Conservation (phyloP, 2,329 filamentous ascomycete genomes). For the Volutella citrinella region DNA sequence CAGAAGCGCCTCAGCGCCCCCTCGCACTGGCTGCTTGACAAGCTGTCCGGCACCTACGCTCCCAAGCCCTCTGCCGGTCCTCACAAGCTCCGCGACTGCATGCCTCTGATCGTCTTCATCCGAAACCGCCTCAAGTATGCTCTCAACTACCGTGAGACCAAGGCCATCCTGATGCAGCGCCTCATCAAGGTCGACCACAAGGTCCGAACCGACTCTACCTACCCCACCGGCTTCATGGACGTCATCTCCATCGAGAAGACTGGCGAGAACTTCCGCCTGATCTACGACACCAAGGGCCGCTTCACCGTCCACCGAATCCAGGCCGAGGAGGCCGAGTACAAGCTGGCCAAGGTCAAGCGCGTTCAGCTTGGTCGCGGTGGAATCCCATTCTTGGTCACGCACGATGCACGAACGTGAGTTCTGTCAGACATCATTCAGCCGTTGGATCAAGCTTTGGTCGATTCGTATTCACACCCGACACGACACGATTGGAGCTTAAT, state of each 20-base stretch:
- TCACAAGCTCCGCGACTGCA: constrained; percentile 99
- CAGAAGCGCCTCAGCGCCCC: constrained; percentile 99
- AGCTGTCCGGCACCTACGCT: constrained; percentile 88
- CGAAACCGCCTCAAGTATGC: constrained; percentile 98
- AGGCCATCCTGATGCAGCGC: constrained; percentile 98
- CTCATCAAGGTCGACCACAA: constrained; percentile 99
- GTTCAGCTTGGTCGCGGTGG: constrained; percentile 98
- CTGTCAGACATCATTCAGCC: constrained; percentile 97
- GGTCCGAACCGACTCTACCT: constrained; percentile 98
- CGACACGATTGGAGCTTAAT: constrained; percentile 35
- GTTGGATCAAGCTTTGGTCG: constrained; percentile 99
- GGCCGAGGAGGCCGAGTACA: constrained; percentile 98
- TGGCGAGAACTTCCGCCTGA: constrained; percentile 99
- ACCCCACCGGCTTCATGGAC: constrained; percentile 98
- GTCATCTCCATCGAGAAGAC: constrained; percentile 99
- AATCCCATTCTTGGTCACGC: constrained; percentile 99
- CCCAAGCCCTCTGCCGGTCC: constrained; percentile 75
- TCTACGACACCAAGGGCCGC: constrained; percentile 99
- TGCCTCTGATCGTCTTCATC: constrained; percentile 98
- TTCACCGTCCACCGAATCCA: constrained; percentile 99
- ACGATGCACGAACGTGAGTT: constrained; percentile 99
- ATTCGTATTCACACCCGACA: constrained; percentile 37
- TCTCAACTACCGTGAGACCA: constrained; percentile 96
- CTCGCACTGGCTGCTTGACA: constrained; percentile 99
- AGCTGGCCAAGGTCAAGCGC: constrained; percentile 99